Percentiles rank a stretch among this genome's conserved stretches.
These are phyloP conservation scores for Fragaria ananassa DNA, from an alignment of 306 rosid species.

Conservation along the genomic window DNA sequence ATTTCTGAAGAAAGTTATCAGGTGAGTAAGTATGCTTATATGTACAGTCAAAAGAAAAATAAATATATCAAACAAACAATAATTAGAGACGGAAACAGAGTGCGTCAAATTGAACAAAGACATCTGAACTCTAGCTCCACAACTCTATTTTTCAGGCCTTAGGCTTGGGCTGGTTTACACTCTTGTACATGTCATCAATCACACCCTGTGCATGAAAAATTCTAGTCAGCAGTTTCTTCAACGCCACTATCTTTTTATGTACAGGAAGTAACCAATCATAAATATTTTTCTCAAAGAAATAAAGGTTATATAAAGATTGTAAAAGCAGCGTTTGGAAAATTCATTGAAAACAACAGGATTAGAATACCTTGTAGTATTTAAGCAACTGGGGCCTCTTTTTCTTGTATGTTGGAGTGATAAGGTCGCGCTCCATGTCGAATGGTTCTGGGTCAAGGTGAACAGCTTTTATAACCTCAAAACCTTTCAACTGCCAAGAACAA, in stretches of 20 bases:
- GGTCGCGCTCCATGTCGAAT: conserved; percentile 94
- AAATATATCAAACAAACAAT: background rate
- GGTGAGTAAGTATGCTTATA: background rate
- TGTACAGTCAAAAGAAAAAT: background rate
- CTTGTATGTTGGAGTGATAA: conserved; percentile 88
- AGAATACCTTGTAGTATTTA: conserved; percentile 75
- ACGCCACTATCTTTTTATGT: background rate
- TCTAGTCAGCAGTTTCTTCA: conserved; percentile 24
- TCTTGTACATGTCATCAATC: conserved; percentile 78
- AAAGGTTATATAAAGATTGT: background rate
- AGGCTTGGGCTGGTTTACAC: conserved; percentile 51
- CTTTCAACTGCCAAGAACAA: conserved; percentile 71
- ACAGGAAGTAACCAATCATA: background rate
- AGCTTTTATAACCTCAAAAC: conserved; percentile 72
- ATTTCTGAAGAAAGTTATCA: background rate
- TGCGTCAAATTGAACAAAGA: background rate
- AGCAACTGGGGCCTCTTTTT: conserved; percentile 90
- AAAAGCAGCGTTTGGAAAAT: background rate
- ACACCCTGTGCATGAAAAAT: conserved; percentile 36
- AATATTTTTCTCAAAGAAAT: background rate
- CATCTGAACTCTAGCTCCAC: conserved; percentile 2
- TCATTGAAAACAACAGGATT: conserved; percentile 6
- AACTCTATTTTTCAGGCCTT: conserved; percentile 30
- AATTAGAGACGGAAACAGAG: background rate
- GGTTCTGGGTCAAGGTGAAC: conserved; percentile 83